Evolutionary conservation across 306 rosid species (phyloP).

Genomic region (Oxytropis ochrocephala): DNA sequence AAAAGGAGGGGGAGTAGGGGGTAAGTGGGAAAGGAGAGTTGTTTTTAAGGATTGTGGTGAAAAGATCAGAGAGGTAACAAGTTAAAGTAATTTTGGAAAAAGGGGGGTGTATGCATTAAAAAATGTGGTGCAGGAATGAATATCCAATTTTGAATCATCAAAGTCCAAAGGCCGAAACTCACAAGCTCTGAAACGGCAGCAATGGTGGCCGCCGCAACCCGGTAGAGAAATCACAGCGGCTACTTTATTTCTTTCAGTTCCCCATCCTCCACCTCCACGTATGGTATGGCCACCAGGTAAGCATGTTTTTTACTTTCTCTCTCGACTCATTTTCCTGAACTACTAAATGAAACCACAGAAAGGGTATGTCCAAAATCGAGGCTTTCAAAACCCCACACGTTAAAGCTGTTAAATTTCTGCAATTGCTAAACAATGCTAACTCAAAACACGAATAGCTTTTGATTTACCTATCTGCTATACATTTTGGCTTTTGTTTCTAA

Average conservation of each 20-base stretch:
- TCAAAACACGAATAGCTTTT: neutral
- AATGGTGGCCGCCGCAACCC: neutral
- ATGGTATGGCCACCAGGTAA: constrained; percentile 43
- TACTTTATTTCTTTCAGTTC: neutral
- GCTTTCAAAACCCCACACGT: neutral
- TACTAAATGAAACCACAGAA: neutral
- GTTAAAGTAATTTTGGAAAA: no score
- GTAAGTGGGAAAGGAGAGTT: no score
- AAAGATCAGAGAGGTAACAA: neutral
- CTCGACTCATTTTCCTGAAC: neutral
- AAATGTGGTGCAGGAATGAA: no score
- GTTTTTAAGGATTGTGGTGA: no score
- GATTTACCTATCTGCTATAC: neutral
- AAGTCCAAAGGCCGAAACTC: neutral
- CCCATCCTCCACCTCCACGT: neutral
- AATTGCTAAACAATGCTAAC: neutral
- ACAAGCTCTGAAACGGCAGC: neutral
- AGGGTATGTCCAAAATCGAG: neutral
- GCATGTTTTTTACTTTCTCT: neutral
- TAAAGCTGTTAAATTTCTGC: neutral
- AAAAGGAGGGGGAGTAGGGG: no score
- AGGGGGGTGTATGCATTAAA: no score
- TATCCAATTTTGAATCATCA: no score
- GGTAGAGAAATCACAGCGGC: neutral
- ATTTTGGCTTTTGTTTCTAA: neutral